phyloP scores from a whole-genome alignment of 2,329 filamentous ascomycete species.

The Parastagonospora nodorum region DNA sequence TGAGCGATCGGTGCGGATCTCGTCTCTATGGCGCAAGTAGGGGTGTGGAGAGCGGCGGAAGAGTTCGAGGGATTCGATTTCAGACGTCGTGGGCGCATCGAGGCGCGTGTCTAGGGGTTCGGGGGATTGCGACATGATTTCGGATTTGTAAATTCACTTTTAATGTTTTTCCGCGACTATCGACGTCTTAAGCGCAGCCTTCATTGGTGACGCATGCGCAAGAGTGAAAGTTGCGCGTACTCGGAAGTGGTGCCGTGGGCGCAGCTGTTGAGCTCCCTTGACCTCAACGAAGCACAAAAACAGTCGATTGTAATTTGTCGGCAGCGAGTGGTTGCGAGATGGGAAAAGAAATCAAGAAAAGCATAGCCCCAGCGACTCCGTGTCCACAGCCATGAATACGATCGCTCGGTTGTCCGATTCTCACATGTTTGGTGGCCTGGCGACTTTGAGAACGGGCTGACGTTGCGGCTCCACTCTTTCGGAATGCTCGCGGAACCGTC shows the following conservation, averaged over 20 bases:
- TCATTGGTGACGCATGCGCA: constrained; percentile 2
- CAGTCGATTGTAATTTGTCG: constrained; percentile 12
- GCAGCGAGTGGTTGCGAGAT: not conserved
- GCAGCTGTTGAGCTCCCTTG: constrained; percentile 15
- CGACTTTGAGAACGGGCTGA: constrained; percentile 30
- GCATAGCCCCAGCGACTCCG: constrained; percentile 17
- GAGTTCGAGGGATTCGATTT: constrained; percentile 39
- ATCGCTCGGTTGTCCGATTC: constrained; percentile 19
- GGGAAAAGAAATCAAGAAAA: constrained; percentile 3
- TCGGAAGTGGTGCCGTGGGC: constrained; percentile 12
- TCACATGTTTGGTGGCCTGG: constrained; percentile 34
- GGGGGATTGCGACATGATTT: constrained; percentile 9
- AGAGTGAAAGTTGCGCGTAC: constrained; percentile 7
- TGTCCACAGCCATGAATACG: constrained; percentile 20
- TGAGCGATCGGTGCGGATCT: constrained; percentile 20
- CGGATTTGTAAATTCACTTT: not conserved
- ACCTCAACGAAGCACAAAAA: constrained; percentile 2
- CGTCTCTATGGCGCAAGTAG: constrained; percentile 40
- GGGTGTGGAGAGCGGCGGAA: constrained; percentile 47
- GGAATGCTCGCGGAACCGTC: constrained; percentile 17
- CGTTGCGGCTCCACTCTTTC: constrained; percentile 33
- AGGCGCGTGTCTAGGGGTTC: constrained; percentile 21
- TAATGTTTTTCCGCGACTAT: not conserved
- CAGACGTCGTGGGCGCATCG: constrained; percentile 23
- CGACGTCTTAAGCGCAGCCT: not conserved